A percentile compares a stretch with the other conserved stretches of the same genome.
Evolutionary conservation across 2,329 filamentous ascomycete genomes (phyloP).

Genomic region (Cladosporium cucumerinum): DNA sequence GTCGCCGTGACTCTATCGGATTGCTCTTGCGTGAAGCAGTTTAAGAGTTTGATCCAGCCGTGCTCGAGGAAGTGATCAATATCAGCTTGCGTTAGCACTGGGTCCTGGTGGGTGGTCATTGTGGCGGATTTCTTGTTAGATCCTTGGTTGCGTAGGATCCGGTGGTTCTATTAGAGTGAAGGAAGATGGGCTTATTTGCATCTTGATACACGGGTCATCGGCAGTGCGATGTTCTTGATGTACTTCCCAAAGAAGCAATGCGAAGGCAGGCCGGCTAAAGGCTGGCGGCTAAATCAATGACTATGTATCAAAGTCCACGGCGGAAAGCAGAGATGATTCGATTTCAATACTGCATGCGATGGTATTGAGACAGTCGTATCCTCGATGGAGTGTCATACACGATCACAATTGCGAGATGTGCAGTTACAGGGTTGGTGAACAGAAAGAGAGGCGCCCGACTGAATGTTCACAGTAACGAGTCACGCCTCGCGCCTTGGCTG

Average conservation of each 20-base stretch:
- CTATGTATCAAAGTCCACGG: neutral
- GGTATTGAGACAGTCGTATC: neutral
- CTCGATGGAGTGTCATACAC: neutral
- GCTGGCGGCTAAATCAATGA: neutral
- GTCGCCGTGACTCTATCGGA: constrained; percentile 47
- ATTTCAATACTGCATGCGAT: neutral
- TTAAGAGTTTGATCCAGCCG: constrained; percentile 53
- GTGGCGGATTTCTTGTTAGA: neutral
- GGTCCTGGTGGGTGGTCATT: constrained; percentile 4
- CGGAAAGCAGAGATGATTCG: neutral
- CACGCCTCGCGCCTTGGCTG: neutral
- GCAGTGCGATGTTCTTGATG: neutral
- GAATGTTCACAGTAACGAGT: neutral
- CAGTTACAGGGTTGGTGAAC: neutral
- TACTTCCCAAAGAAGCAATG: constrained; percentile 11
- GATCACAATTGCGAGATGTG: neutral
- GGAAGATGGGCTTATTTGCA: neutral
- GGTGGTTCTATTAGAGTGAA: neutral
- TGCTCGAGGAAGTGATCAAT: constrained; percentile 54
- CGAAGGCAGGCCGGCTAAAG: neutral
- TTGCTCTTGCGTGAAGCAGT: constrained; percentile 51
- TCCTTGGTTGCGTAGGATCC: neutral
- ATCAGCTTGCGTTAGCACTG: constrained; percentile 44
- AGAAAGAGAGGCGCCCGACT: neutral
- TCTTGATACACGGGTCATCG: neutral